Base-by-base conservation (phyloP, 1,284 basidiomycete genomes). In the Austroboletus niveus region DNA sequence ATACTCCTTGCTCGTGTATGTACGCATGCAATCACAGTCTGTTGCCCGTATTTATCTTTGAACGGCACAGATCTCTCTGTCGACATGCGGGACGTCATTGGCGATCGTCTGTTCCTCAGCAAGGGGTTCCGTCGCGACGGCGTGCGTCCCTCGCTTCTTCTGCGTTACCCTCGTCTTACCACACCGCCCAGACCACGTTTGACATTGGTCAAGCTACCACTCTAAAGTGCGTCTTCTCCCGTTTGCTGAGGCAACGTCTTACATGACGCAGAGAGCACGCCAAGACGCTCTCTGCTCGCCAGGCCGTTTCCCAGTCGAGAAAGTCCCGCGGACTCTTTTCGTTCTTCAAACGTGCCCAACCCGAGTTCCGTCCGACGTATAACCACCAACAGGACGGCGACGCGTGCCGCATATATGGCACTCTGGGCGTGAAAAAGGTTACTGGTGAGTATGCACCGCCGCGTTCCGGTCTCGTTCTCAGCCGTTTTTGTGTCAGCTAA, bases 1-100 rank as follows among this genome's bases (percentile, higher is more conserved):
- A 90, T 58, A 97, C 94, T 82, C 94, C 92, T 1, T 97, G 94
- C 73, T 77, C 80, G 71, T 92, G 93, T 96, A 66, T 72, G 91
- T 82, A 5, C 7, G 41, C 40, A 36, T 6, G 29, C 27, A 6
- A 39, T 27, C 38, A 14, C 4, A 5, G 22, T 10, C 51, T 8
- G 4, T 10, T 20, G 3, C 42, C 34, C 10, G 9, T 22, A 31
- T 34, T 55, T 45, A 59, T 34, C 34, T 7, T 14, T n/a, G 32
- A 22, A 9, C 38, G 20, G 35, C 9, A 20, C 50, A 94, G 92
- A 78, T 65, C 75, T 99, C 48, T 89, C 85, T 45, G 85, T 98
- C 22, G 96, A 98, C 67, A 71, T 99, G 45, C 78, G 94, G 47
- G 96, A 99, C 69, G 91, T 91, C 0, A 82, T 96, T 8, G 96